Evolutionary conservation across 257 asterid genomes (phyloP).

Genomic region (Marsdenia floribunda): DNA sequence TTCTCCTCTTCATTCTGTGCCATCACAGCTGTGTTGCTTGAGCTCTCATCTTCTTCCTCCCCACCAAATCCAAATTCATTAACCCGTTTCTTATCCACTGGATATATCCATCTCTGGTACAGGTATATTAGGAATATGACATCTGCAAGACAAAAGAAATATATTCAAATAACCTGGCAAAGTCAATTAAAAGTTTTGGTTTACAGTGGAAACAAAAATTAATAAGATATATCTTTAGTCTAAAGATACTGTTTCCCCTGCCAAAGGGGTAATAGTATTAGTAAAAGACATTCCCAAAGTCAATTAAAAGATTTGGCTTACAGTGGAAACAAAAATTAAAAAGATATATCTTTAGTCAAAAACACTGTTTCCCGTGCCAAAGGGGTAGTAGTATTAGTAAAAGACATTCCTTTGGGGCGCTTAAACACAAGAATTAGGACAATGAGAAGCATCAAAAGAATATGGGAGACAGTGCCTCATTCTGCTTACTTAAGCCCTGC

Average conservation of each 20-base stretch:
- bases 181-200: background rate
- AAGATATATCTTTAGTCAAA: background rate
- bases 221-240: background rate
- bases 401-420: no score
- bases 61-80: slow-evolving; percentile 92
- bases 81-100: slow-evolving; percentile 87
- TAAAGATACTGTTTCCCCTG: no score
- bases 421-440: no score
- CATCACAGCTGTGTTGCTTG: slow-evolving; percentile 28
- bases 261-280: no score
- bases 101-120: slow-evolving; percentile 87
- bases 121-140: slow-evolving; percentile 77
- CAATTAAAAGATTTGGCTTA: background rate
- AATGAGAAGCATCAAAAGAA: no score
- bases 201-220: background rate
- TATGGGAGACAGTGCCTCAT: no score
- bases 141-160: slow-evolving; percentile 49
- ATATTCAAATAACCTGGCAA: background rate
- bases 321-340: background rate
- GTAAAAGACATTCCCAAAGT: background rate
- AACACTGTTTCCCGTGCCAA: no score
- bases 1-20: slow-evolving; percentile 59
- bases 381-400: no score
- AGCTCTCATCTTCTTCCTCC: slow-evolving; percentile 59
- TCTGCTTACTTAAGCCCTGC: no score